A percentile compares a stretch with the other conserved stretches of the same genome.
phyloP scores from a whole-genome alignment of 306 rosid species.

The Oemleria cerasiformis region DNA sequence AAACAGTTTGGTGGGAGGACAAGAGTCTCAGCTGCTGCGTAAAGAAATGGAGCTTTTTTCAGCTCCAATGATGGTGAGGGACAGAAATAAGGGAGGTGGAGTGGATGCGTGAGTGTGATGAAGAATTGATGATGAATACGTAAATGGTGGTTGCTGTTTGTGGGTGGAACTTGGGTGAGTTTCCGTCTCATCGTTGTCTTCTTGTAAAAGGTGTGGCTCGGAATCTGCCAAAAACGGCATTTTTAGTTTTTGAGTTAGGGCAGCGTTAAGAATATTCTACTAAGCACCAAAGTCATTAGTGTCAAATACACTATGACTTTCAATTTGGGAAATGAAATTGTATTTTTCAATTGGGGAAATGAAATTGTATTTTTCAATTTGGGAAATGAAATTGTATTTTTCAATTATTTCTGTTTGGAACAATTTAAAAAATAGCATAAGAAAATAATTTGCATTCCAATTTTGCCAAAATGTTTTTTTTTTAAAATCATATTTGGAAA shows the following conservation, averaged over 20 bases:
- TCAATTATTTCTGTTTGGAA: no score
- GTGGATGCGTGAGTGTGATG: neutral
- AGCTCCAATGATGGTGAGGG: neutral
- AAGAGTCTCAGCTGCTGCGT: neutral
- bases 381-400: no score
- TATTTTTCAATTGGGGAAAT: no score
- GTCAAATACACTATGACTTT: no score
- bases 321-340: no score
- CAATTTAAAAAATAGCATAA: no score
- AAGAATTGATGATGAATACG: no score
- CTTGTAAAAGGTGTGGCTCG: neutral
- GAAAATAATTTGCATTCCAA: no score
- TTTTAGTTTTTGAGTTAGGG: conserved; percentile 1
- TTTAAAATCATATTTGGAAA: no score
- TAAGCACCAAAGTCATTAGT: no score
- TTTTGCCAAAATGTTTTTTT: no score
- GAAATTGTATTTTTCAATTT: no score
- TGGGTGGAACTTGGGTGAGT: conserved; percentile 6
- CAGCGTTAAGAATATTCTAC: conserved; percentile 5
- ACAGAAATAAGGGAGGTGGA: neutral
- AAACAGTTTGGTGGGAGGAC: neutral
- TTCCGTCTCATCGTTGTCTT: neutral
- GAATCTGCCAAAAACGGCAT: conserved; percentile 11
- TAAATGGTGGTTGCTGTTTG: neutral
- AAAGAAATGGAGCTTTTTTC: neutral